Percentiles rank a stretch among this genome's conserved stretches.
These are phyloP conservation scores for Whalleya microplaca DNA, from an alignment of 2,329 filamentous ascomycete genomes.

Conservation along the genomic window DNA sequence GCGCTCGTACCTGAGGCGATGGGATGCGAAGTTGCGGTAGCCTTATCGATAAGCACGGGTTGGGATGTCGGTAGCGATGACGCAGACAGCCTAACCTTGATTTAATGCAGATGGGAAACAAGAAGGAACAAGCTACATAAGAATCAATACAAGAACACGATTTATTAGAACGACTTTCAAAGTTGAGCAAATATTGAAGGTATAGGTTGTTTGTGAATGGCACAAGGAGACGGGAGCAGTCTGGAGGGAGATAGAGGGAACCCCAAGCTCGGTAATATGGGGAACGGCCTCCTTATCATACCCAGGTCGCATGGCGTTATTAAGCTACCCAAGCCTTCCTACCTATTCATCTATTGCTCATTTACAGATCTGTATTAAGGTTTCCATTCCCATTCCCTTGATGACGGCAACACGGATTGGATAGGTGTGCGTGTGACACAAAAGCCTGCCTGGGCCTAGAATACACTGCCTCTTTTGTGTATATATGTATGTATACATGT, in stretches of 20 bases:
- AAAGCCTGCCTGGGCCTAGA: background rate
- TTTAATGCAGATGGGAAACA: background rate
- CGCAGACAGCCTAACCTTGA: constrained; percentile 5
- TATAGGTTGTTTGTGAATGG: constrained; percentile 3
- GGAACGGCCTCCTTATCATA: background rate
- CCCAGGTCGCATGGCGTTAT: background rate
- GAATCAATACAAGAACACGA: background rate
- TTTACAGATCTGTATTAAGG: too few relatives aligned
- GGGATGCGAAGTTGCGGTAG: constrained; percentile 17
- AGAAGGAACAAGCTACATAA: background rate
- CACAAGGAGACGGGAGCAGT: constrained; percentile 1
- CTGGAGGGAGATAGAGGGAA: constrained; percentile 3
- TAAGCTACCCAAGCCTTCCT: too few relatives aligned
- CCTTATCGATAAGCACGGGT: constrained; percentile 20
- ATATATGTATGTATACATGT: too few relatives aligned
- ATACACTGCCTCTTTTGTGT: background rate
- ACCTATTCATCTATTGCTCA: too few relatives aligned
- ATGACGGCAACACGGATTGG: background rate
- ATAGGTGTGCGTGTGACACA: background rate
- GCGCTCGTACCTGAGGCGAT: constrained; percentile 13
- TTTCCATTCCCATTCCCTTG: background rate
- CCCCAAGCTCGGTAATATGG: constrained; percentile 6
- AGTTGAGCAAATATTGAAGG: background rate
- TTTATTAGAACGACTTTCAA: background rate
- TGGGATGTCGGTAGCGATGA: constrained; percentile 17